A percentile compares a stretch with the other conserved stretches of the same genome.
Conservation (phyloP, 495 filamentous ascomycete species). For the Neurospora pannonica region DNA sequence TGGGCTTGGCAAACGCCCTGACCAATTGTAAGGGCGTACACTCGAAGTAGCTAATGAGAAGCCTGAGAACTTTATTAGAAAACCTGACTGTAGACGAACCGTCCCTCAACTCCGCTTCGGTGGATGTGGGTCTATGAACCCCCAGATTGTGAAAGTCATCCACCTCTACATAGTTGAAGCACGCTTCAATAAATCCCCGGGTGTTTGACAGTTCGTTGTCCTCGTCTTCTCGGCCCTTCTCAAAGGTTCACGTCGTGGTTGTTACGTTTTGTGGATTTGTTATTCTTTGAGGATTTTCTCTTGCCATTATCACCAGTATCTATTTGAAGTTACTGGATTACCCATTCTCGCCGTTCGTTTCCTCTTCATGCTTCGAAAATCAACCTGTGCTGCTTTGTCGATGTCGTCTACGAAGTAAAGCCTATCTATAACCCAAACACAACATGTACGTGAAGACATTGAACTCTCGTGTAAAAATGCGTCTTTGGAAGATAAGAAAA, state of each 20-base stretch:
- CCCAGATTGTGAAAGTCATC: too few species aligned
- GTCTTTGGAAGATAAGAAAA: neutral
- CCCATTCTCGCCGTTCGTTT: neutral
- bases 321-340: neutral
- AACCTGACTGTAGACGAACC: too few species aligned
- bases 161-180: too few species aligned
- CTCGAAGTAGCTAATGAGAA: too few species aligned
- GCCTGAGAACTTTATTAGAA: too few species aligned
- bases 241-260: neutral
- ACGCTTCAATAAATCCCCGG: conserved; percentile 9
- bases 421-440: neutral
- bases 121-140: too few species aligned
- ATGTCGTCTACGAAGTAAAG: neutral
- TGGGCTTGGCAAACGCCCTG: too few species aligned
- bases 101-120: too few species aligned
- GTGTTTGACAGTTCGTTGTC: neutral
- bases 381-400: neutral
- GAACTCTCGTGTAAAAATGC: neutral
- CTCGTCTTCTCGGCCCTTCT: neutral
- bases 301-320: neutral
- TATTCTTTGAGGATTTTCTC: neutral
- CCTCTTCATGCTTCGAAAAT: neutral
- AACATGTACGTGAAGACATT: neutral
- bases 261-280: neutral
- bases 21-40: too few species aligned